These are phyloP conservation scores for Flaveria robusta DNA, from an alignment of 129 eudicot species.

Conservation along the genomic window DNA sequence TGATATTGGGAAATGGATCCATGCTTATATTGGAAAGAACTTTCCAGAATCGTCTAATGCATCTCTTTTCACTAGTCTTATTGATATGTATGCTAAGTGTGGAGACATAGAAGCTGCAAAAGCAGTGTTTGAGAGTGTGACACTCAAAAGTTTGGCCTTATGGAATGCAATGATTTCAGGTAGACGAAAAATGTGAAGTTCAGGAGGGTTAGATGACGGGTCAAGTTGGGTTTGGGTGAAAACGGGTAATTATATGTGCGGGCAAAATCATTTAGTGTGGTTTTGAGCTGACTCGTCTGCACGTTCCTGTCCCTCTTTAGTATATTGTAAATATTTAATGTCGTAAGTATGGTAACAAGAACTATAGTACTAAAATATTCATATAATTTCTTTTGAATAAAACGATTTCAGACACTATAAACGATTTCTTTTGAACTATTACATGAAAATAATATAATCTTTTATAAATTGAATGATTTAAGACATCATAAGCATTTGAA, in stretches of 20 bases:
- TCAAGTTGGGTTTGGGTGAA: background rate
- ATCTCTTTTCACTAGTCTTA: conserved; percentile 47
- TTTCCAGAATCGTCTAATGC: conserved; percentile 35
- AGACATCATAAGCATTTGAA: background rate
- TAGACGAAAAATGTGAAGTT: background rate
- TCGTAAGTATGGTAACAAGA: background rate
- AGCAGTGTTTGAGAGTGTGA: conserved; percentile 36
- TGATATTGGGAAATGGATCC: conserved; percentile 51
- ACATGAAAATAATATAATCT: background rate
- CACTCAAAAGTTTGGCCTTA: conserved; percentile 42
- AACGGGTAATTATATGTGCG: background rate
- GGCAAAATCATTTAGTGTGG: background rate
- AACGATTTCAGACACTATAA: background rate
- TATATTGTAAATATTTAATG: background rate
- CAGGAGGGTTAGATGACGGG: background rate
- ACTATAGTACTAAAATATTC: background rate
- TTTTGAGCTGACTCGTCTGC: background rate
- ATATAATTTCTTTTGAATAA: background rate
- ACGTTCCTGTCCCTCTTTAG: background rate
- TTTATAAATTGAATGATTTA: background rate
- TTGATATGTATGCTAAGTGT: conserved; percentile 62
- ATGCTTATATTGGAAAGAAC: conserved; percentile 32
- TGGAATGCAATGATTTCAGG: conserved; percentile 64
- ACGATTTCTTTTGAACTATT: background rate
- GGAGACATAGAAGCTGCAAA: conserved; percentile 51